Percentiles rank a stretch among this genome's conserved stretches.
These are phyloP conservation scores for Clathrospora elynae DNA, from an alignment of 2,329 filamentous ascomycete genomes.

Conservation along the genomic window DNA sequence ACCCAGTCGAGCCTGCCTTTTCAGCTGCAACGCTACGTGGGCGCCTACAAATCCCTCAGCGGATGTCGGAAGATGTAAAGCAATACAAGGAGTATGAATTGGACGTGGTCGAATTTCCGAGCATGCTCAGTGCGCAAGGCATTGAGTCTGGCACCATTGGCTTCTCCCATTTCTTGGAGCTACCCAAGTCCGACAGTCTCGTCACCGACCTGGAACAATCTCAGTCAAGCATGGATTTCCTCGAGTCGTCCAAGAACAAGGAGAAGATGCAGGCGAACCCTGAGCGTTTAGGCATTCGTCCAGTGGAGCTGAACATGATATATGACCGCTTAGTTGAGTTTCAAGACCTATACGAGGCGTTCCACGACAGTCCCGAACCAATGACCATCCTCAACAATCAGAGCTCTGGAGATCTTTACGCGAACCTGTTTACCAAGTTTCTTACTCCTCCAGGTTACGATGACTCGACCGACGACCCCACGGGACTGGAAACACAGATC, in stretches of 20 bases:
- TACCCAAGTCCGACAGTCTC: conserved; percentile 67
- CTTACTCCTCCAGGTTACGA: conserved; percentile 49
- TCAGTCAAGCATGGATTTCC: conserved; percentile 33
- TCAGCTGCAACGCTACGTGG: conserved; percentile 40
- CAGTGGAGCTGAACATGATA: conserved; percentile 39
- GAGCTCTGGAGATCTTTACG: conserved; percentile 58
- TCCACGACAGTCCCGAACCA: conserved; percentile 59
- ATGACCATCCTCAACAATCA: conserved; percentile 57
- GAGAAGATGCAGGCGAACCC: conserved; percentile 45
- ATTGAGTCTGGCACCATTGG: conserved; percentile 73
- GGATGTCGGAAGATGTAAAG: conserved; percentile 19
- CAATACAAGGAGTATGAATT: conserved; percentile 39
- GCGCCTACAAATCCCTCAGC: conserved; percentile 21
- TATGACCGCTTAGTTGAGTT: conserved; percentile 48
- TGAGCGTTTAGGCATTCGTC: conserved; percentile 47
- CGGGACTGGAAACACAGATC: conserved; percentile 71
- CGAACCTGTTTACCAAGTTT: conserved; percentile 51
- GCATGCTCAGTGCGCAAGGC: conserved; percentile 74
- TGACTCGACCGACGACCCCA: conserved; percentile 58
- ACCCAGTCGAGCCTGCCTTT: conserved; percentile 44
- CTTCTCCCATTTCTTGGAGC: conserved; percentile 69
- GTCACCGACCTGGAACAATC: conserved; percentile 60
- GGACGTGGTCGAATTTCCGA: conserved; percentile 62
- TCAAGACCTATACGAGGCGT: conserved; percentile 60
- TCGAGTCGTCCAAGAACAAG: conserved; percentile 52